Conservation (phyloP, 2,329 filamentous ascomycete genomes). For the Cladosporium sp. region DNA sequence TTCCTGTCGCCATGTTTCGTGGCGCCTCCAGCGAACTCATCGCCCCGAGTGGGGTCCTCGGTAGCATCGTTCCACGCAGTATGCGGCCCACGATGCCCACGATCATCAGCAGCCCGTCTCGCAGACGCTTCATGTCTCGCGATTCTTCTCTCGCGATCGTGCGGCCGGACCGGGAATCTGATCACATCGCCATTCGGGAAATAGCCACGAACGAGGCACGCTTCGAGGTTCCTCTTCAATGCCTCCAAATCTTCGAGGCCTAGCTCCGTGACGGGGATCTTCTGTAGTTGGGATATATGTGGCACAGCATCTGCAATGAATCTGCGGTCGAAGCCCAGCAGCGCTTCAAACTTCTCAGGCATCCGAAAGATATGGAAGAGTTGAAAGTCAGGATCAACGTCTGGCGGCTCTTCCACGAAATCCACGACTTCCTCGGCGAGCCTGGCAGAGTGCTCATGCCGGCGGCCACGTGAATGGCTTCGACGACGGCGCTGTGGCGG, state of each 20-base stretch:
- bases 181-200: slow-evolving; percentile 4
- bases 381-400: not conserved
- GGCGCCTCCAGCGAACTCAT: no score
- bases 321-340: not conserved
- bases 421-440: not conserved
- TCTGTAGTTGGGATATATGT: not conserved
- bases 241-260: not conserved
- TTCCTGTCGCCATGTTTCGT: not conserved
- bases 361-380: not conserved
- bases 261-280: not conserved
- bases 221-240: not conserved
- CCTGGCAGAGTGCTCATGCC: not conserved
- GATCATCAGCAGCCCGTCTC: not conserved
- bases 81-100: no score
- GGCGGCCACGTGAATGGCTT: not conserved
- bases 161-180: not conserved
- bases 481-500: not conserved
- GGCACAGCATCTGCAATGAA: slow-evolving; percentile 6
- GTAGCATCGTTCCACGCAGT: no score
- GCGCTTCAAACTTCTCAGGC: not conserved
- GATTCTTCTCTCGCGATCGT: not conserved
- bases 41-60: no score
- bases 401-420: not conserved
- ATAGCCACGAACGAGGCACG: not conserved
- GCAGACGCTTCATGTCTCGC: not conserved